These are phyloP conservation scores for Aspergillus unguis DNA, from an alignment of 2,329 filamentous ascomycete genomes.

Conservation along the genomic window DNA sequence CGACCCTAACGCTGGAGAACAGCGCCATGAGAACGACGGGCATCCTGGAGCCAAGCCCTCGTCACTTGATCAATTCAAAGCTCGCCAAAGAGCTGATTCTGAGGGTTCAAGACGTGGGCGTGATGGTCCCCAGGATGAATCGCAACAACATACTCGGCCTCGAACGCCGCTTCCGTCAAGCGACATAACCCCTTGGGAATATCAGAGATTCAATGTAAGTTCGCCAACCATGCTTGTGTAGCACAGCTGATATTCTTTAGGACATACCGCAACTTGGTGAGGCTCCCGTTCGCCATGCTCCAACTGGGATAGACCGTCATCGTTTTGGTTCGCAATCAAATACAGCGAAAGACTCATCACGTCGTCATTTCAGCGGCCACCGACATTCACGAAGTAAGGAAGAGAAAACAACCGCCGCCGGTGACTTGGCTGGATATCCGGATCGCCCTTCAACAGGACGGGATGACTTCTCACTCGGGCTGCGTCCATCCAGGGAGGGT, in stretches of 20 bases:
- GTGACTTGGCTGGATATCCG: constrained; percentile 48
- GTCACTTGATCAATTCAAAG: constrained; percentile 51
- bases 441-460: constrained; percentile 70
- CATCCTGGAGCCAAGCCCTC: constrained; percentile 39
- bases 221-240: not conserved
- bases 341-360: constrained; percentile 51
- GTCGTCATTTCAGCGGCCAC: constrained; percentile 49
- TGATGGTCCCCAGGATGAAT: constrained; percentile 43
- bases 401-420: constrained; percentile 45
- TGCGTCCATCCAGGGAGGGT: constrained; percentile 52
- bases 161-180: constrained; percentile 83
- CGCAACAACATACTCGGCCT: constrained; percentile 70
- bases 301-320: constrained; percentile 67
- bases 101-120: constrained; percentile 63
- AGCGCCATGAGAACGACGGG: constrained; percentile 65
- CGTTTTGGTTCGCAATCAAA: constrained; percentile 54
- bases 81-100: constrained; percentile 78
- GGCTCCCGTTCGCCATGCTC: constrained; percentile 68
- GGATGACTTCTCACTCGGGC: constrained; percentile 64
- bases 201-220: constrained; percentile 76
- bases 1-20: constrained; percentile 65
- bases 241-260: constrained; percentile 36
- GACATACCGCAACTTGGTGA: constrained; percentile 75
- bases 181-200: constrained; percentile 96
- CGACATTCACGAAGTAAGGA: constrained; percentile 56